Conservation (phyloP, 108 stramenopile genomes). For the Stephanodiscus minutulus region DNA sequence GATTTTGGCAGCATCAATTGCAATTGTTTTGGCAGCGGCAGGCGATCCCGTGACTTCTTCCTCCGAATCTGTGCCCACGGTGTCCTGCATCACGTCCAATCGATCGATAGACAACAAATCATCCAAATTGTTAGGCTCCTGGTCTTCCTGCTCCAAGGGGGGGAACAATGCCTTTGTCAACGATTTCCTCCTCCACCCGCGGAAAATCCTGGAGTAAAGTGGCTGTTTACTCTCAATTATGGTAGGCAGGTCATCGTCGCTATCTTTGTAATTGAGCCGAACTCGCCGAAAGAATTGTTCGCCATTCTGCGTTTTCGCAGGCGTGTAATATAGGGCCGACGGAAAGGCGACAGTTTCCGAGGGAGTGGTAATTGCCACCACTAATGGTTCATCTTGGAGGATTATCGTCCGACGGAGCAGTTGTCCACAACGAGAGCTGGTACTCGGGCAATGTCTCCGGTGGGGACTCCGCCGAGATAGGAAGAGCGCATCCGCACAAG, state of each 20-base stretch:
- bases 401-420: constrained; percentile 23
- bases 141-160: not conserved
- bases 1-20: not conserved
- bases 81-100: constrained; percentile 2
- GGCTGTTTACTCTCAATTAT: constrained; percentile 13
- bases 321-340: not conserved
- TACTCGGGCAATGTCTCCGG: not conserved
- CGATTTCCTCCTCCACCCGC: constrained; percentile 18
- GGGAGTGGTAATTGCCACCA: constrained; percentile 22
- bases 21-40: constrained; percentile 1
- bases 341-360: not conserved
- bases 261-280: constrained; percentile 40
- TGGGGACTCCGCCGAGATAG: not conserved
- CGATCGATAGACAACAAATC: constrained; percentile 1
- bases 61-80: not conserved
- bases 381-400: constrained; percentile 45
- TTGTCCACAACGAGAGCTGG: not conserved
- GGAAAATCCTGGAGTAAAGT: not conserved
- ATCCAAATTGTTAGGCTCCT: not conserved
- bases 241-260: constrained; percentile 19
- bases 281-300: constrained; percentile 9
- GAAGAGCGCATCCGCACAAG: not conserved
- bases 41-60: not conserved
- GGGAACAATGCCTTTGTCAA: constrained; percentile 24
- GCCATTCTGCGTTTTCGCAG: not conserved